phyloP scores from a whole-genome alignment of 169 alveolate species.

The Eimeria necatrix region DNA sequence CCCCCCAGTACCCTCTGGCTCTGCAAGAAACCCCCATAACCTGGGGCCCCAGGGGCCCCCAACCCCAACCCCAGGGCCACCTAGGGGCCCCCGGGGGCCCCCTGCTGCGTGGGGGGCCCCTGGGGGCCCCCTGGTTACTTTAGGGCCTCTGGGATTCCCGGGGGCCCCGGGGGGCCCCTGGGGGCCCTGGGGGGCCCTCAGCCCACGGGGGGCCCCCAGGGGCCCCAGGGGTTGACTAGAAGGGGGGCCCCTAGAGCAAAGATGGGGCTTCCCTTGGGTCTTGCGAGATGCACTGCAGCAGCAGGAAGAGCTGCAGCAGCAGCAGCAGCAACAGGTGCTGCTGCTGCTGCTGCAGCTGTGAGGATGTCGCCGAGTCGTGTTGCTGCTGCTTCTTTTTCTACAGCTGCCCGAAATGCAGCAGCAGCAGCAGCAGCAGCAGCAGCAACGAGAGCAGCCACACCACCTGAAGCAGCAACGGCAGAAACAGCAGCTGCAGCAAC shows the following conservation, averaged over 20 bases:
- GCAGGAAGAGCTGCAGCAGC: conserved; percentile 15
- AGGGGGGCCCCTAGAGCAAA: too few relatives aligned
- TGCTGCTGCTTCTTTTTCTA: not conserved
- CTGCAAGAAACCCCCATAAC: too few relatives aligned
- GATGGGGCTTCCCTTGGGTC: too few relatives aligned
- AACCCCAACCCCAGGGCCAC: too few relatives aligned
- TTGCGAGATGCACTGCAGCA: not conserved
- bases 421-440: conserved; percentile 43
- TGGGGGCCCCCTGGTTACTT: not conserved
- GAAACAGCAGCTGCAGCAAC: not conserved
- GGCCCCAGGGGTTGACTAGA: not conserved
- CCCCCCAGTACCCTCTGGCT: too few relatives aligned
- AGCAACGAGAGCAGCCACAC: not conserved
- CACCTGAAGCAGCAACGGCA: conserved; percentile 46
- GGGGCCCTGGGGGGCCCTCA: conserved; percentile 15
- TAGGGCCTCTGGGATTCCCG: not conserved
- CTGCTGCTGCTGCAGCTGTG: not conserved
- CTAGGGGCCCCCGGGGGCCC: conserved; percentile 16
- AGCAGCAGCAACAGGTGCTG: conserved; percentile 13
- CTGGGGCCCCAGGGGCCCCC: conserved; percentile 36
- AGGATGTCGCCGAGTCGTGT: not conserved
- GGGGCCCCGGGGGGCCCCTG: not conserved
- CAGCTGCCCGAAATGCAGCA: conserved; percentile 25
- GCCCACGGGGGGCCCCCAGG: not conserved
- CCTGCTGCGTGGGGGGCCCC: not conserved